Evolutionary conservation across 225 moss, liverwort and hornwort genomes (phyloP).

Genomic region (Neckera pumila): DNA sequence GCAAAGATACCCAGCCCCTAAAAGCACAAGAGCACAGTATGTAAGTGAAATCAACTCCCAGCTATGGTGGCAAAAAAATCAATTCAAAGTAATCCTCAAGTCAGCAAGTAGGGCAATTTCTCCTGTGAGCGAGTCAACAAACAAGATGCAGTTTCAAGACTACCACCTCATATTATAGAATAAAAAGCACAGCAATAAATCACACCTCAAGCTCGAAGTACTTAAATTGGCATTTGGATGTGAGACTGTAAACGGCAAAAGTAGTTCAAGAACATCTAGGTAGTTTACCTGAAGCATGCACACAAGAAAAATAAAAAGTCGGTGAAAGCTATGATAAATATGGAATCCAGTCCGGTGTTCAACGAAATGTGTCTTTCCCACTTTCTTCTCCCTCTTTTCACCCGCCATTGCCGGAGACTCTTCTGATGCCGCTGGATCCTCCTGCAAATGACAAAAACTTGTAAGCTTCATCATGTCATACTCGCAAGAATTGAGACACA

Average conservation of each 20-base stretch:
- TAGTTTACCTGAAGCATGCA: constrained; percentile 80
- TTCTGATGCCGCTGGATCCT: neutral
- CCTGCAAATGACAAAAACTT: constrained; percentile 8
- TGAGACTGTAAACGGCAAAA: neutral
- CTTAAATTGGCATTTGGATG: neutral
- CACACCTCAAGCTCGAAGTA: neutral
- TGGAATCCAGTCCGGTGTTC: constrained; percentile 87
- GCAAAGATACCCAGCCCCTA: constrained; percentile 83
- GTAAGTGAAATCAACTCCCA: neutral
- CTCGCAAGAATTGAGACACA: neutral
- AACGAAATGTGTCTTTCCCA: constrained; percentile 91
- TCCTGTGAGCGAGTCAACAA: neutral
- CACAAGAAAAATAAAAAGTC: constrained; percentile 93
- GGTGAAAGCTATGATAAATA: constrained; percentile 95
- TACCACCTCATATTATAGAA: neutral
- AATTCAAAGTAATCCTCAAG: neutral
- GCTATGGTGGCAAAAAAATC: neutral
- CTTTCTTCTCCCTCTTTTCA: constrained; percentile 51
- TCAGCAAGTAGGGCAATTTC: neutral
- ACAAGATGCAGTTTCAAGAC: neutral
- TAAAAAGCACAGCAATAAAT: neutral
- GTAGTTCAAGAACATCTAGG: neutral
- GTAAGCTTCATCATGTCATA: neutral
- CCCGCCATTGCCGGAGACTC: neutral
- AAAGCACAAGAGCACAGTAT: neutral